Evolutionary conservation across 768 basidiomycete species (phyloP).

Genomic region (Hygrophorus pudorinus): DNA sequence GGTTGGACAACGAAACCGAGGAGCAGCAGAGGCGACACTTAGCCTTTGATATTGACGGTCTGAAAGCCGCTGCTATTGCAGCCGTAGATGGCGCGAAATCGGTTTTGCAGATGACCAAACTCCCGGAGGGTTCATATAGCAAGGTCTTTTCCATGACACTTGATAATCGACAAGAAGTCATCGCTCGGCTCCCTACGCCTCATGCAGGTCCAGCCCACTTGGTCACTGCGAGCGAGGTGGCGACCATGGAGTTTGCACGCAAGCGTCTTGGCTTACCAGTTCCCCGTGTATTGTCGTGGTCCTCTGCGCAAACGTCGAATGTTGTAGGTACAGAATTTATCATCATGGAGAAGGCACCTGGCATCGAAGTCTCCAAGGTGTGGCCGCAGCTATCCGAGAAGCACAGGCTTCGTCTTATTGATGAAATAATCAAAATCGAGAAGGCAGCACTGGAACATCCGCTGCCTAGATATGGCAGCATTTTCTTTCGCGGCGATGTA

Average conservation of each 20-base stretch:
- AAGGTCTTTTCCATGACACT: conserved; percentile 11
- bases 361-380: conserved; percentile 12
- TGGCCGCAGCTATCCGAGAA: conserved; percentile 9
- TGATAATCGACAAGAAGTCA: conserved; percentile 11
- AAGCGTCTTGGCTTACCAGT: conserved; percentile 17
- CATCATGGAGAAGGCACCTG: conserved; percentile 22
- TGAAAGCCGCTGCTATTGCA: conserved; percentile 10
- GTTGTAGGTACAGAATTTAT: conserved; percentile 24
- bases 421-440: conserved; percentile 14
- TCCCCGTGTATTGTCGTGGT: conserved; percentile 22
- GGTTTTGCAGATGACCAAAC: conserved; percentile 1
- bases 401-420: conserved; percentile 9
- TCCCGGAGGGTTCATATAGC: conserved; percentile 12
- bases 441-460: conserved; percentile 9
- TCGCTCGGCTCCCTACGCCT: conserved; percentile 14
- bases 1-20: conserved; percentile 19
- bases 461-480: conserved; percentile 25
- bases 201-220: conserved; percentile 18
- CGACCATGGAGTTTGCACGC: conserved; percentile 23
- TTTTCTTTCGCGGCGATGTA: conserved; percentile 26
- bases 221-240: conserved; percentile 26
- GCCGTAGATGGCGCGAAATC: conserved; percentile 7
- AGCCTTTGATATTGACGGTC: conserved; percentile 13
- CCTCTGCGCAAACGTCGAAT: conserved; percentile 12
- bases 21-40: conserved; percentile 10